Base-by-base conservation (phyloP, 176 grass and related monocot genomes). In the Zoysia japonica region DNA sequence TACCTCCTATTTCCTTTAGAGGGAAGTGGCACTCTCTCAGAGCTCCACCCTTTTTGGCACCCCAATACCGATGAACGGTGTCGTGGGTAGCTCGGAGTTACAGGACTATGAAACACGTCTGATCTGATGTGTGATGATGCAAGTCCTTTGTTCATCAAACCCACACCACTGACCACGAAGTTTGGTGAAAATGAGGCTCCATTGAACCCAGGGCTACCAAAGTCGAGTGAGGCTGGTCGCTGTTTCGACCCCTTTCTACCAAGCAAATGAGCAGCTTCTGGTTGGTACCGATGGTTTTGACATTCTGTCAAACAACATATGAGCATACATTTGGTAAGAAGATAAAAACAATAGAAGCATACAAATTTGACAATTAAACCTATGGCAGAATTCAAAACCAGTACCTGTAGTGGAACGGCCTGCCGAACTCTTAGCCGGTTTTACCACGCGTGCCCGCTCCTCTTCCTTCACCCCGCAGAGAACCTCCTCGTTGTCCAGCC, bases 21-120 rank as follows among this genome's bases (percentile, higher is more conserved):
- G 64, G 86, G 71, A 65, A 89, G 90, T 2, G 90, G 89, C 12
- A 94, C 96, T 68, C 96, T 77, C 89, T 98, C 96, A 12, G 96
- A 98, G 80, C 93, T 91, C 92, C 96, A 98, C 45, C 92, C 96
- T 45, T 93, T 91, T 3, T 80, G 94, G 43, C 81, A 75, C 14
- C 72, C 82, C 45, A 87, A 81, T 14, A 78, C 65, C 0, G 84
- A 86, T 16, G 78, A 72, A 61, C 59, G 55, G 40, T 85, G 85
- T 39, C 59, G 71, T 0, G 13, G 80, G n/a, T 90, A 97, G 60
- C 70, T 90, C 2, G 89, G 91, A 15, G 91, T 97, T 13, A 91
- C 89, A 6, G 94, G 94, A 74, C 94, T 93, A 20, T 80, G 86
- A 62, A 97, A 93, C 47, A 87, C 72, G 45, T 83, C 79, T 63